phyloP scores from a whole-genome alignment of 108 stramenopile species.

The Pseudonitzschia delicatissima region DNA sequence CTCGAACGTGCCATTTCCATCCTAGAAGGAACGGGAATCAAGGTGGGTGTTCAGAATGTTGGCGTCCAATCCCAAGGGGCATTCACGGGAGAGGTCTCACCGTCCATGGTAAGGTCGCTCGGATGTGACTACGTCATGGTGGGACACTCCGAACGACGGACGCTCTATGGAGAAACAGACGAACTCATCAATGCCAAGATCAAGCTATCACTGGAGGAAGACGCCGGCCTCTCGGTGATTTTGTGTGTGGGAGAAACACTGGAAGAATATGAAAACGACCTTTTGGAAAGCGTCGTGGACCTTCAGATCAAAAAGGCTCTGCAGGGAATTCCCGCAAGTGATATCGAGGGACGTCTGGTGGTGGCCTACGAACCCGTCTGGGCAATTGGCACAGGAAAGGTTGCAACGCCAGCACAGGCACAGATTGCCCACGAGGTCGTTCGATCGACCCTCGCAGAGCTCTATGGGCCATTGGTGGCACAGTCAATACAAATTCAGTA shows the following conservation, averaged over 20 bases:
- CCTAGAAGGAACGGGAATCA: constrained; percentile 58
- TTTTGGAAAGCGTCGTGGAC: constrained; percentile 48
- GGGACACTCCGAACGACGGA: constrained; percentile 96
- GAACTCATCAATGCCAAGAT: constrained; percentile 89
- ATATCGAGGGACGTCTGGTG: constrained; percentile 44
- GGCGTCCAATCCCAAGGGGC: constrained; percentile 78
- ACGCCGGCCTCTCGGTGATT: constrained; percentile 84
- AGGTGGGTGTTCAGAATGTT: constrained; percentile 78
- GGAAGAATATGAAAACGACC: constrained; percentile 84
- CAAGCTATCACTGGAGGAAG: constrained; percentile 64
- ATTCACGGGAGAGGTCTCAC: constrained; percentile 91
- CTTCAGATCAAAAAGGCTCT: constrained; percentile 67
- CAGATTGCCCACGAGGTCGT: constrained; percentile 54
- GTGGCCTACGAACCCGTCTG: constrained; percentile 94
- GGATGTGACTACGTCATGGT: constrained; percentile 89
- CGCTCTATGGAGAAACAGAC: constrained; percentile 87
- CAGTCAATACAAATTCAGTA: constrained; percentile 60
- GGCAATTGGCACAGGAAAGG: constrained; percentile 93
- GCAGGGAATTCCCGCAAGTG: constrained; percentile 42
- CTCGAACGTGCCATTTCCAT: constrained; percentile 47
- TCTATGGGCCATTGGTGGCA: constrained; percentile 54
- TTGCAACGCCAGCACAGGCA: constrained; percentile 75
- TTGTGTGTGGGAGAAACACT: constrained; percentile 94
- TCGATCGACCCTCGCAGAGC: constrained; percentile 34
- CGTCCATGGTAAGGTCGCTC: constrained; percentile 80